Evolutionary conservation across 2,329 filamentous ascomycete genomes (phyloP), one percentile per base, ranked within the genome.

Genomic region (Aureobasidium lini): DNA sequence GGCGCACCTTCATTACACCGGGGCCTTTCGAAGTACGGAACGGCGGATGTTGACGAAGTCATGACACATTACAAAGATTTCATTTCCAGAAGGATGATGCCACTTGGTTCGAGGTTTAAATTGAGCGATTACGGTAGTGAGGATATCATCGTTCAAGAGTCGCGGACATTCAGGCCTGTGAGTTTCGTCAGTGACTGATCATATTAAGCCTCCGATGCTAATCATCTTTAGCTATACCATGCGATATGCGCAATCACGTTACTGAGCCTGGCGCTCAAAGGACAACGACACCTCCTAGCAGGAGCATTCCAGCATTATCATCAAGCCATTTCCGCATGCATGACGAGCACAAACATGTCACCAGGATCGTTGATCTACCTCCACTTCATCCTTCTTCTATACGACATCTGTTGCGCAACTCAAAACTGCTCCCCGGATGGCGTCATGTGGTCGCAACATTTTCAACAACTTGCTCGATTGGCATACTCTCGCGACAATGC

Each of bases 351-450:
- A 3, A 77, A 83, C 63, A 70, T 82, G 18, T 73, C 78, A 15
- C 81, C 79, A 0, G 79, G 83, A 65, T 80, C 79, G 10, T 72
- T 79, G n/a, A 79, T 84, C 61, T 73, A 82, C 29, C 79, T 80
- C 1, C 81, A 84, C 66, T 82, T 82, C 62, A 70, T 84, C 4
- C 74, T 84, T 11, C 73, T 83, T 32, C 70, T 83, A 18, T 83
- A 83, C 64, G 81, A 84, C 70, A 78, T 82, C 60, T 67, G 72
- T 62, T 62, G 54, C 29, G 53, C 61, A 4, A 57, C 59, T 31
- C 42, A 59, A n/a, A 49, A 54, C 31, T 61, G 47, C 18, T 52
- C 48, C 13, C 54, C 57, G 9, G 56, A 74, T n/a, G 72, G 76
- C 9, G 77, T 77, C 50, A 72, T 83, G 63, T 83, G 80, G 79